Base-by-base conservation (phyloP, 805 yeast species). In the Saccharomycopsis oosterbeekiorum region DNA sequence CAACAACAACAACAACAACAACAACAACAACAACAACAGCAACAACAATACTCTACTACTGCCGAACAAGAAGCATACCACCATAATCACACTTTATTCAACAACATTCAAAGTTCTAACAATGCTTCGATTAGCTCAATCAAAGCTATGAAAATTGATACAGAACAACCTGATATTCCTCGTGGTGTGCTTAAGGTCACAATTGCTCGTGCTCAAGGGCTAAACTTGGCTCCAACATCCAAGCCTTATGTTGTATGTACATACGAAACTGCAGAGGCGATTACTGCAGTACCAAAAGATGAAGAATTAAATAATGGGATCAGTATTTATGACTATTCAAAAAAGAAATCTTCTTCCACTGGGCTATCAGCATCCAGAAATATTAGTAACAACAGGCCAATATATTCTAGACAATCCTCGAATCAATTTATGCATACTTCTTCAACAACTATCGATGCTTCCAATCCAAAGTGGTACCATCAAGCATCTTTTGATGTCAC, bases 401-500 rank as follows among this genome's bases (percentile, higher is more conserved):
- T 76, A 37, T 77, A 75, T 65, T 74, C 79, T 15, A 72, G 77
- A 65, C 79, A 78, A 62, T 75, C 80, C 1, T 76, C 80, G 1
- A 75, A 80, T 6, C 79, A 77, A 62, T 62, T 62, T 39, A 17
- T 56, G 58, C 61, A 62, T 55, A 51, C 65, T 24, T 56, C 63
- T 4, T 63, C 69, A 41, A 68, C 72, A 34, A 42, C 42, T 4
- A 60, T 63, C 21, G 74, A 74, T 63, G 75, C 74, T 5, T 70
- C 84, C 15, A 86, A 86, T 70, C 97, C 97, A 15, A 76, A 81
- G 39, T 93, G 97, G 97, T 88, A 89, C 70, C 97, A 92, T 72
- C 90, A 90, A 70, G 93, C 97, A 14, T 83, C 84, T 12, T 93
- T 94, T 70, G 99, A 93, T 72, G 97, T 94, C 55, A 83, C 90